Percentiles rank a stretch among this genome's conserved stretches.
These are phyloP conservation scores for Suillus americanus DNA, from an alignment of 768 basidiomycete genomes.

Conservation along the genomic window DNA sequence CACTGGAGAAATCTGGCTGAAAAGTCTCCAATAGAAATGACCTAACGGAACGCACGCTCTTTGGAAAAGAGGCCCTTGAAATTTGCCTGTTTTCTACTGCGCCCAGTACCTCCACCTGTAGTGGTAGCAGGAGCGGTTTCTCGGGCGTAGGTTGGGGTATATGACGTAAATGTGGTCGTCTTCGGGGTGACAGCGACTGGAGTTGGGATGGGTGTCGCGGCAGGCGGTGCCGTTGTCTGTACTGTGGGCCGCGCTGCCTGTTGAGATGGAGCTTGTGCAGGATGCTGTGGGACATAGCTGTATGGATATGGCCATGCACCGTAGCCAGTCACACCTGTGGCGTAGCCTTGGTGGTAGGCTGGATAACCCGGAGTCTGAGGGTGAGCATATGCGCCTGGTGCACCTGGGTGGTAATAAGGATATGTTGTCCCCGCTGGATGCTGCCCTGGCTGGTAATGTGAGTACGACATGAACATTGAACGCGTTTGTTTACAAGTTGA, in stretches of 20 bases:
- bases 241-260: slow-evolving; percentile 29
- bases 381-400: slow-evolving; percentile 40
- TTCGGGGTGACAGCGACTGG: slow-evolving; percentile 32
- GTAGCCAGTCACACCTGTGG: slow-evolving; percentile 68
- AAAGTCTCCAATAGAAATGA: slow-evolving; percentile 12
- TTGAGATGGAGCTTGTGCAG: slow-evolving; percentile 23
- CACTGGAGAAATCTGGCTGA: slow-evolving; percentile 43
- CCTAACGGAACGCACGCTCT: slow-evolving; percentile 57
- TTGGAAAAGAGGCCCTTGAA: slow-evolving; percentile 76
- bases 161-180: slow-evolving; percentile 54
- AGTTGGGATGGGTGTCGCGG: slow-evolving; percentile 32
- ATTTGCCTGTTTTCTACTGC: slow-evolving; percentile 65
- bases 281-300: slow-evolving; percentile 51
- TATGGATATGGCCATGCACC: slow-evolving; percentile 72
- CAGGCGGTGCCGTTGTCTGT: slow-evolving; percentile 25
- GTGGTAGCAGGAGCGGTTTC: slow-evolving; percentile 45
- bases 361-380: slow-evolving; percentile 48
- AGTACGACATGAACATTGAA: slow-evolving; percentile 30
- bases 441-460: slow-evolving; percentile 33
- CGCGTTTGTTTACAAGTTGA: not conserved
- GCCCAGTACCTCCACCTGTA: slow-evolving; percentile 40
- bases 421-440: slow-evolving; percentile 54
- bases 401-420: slow-evolving; percentile 55
- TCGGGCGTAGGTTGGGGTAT: slow-evolving; percentile 49
- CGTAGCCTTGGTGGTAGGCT: slow-evolving; percentile 45